phyloP scores from a whole-genome alignment of 805 yeast species.

The Barnettozyma wickerhamii region DNA sequence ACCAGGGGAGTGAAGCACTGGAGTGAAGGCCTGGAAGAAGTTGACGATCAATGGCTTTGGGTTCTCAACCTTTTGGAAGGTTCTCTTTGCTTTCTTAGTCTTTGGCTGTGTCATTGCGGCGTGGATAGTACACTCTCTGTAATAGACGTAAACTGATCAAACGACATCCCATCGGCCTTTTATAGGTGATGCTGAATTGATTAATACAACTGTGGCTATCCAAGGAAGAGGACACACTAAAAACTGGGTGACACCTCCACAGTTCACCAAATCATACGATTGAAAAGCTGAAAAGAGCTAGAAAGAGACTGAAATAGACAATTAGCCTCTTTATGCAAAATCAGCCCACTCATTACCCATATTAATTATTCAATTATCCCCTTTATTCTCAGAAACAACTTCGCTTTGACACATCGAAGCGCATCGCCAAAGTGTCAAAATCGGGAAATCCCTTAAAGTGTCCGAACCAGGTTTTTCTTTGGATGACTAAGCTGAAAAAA shows the following conservation, averaged over 20 bases:
- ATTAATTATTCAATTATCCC: too few species aligned
- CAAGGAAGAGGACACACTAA: too few species aligned
- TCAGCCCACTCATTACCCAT: too few species aligned
- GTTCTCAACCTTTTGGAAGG: conserved; percentile 3
- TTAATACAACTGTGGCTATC: not conserved
- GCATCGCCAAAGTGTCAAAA: not conserved
- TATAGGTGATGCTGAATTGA: not conserved
- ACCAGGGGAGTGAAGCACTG: conserved; percentile 27
- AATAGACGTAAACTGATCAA: too few species aligned
- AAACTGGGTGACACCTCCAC: too few species aligned
- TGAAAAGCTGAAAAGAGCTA: not conserved
- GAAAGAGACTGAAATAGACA: too few species aligned
- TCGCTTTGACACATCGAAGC: not conserved
- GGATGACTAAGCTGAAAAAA: too few species aligned
- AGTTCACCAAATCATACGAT: not conserved
- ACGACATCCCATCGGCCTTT: too few species aligned
- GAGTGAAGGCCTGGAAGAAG: conserved; percentile 35
- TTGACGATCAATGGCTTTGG: conserved; percentile 30
- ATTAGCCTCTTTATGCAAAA: too few species aligned
- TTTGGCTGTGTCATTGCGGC: not conserved
- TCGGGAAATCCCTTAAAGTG: not conserved
- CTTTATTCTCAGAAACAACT: too few species aligned
- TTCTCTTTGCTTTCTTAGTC: not conserved
- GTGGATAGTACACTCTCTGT: not conserved
- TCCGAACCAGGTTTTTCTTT: too few species aligned